These are phyloP conservation scores for Starmerella tilneyi DNA, from an alignment of 805 yeast species.

Conservation along the genomic window DNA sequence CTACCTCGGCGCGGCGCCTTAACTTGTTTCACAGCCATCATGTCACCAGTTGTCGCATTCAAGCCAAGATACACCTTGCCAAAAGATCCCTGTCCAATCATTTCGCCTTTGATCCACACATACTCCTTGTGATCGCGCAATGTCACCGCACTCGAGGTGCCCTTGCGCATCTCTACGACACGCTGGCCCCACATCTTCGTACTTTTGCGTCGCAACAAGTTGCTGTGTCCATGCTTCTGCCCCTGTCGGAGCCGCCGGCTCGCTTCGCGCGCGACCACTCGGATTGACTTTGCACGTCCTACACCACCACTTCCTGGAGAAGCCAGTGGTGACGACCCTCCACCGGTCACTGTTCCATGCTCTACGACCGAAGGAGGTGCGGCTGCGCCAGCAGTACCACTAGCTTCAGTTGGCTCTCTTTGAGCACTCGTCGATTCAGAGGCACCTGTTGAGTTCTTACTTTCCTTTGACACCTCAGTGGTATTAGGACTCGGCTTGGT, in stretches of 20 bases:
- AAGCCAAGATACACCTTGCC: conserved; percentile 87
- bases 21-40: conserved; percentile 97
- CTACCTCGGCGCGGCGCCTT: conserved; percentile 28
- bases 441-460: background rate
- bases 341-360: no score
- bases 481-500: no score
- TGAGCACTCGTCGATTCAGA: background rate
- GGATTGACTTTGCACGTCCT: conserved; percentile 62
- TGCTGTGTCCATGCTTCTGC: conserved; percentile 2
- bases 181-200: conserved; percentile 98
- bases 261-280: conserved; percentile 91
- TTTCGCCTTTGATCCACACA: conserved; percentile 96
- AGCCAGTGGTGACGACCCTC: background rate
- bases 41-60: conserved; percentile 93
- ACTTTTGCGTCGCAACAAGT: conserved; percentile 55
- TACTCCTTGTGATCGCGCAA: conserved; percentile 62
- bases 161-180: conserved; percentile 64
- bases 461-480: background rate
- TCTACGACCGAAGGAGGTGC: no score
- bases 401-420: no score
- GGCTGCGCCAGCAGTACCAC: no score
- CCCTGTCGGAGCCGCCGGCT: conserved; percentile 36
- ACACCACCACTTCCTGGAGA: background rate
- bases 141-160: conserved; percentile 48
- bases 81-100: conserved; percentile 93